Conservation (phyloP, 176 grass and related monocot genomes). For the Phragmites australis region DNA sequence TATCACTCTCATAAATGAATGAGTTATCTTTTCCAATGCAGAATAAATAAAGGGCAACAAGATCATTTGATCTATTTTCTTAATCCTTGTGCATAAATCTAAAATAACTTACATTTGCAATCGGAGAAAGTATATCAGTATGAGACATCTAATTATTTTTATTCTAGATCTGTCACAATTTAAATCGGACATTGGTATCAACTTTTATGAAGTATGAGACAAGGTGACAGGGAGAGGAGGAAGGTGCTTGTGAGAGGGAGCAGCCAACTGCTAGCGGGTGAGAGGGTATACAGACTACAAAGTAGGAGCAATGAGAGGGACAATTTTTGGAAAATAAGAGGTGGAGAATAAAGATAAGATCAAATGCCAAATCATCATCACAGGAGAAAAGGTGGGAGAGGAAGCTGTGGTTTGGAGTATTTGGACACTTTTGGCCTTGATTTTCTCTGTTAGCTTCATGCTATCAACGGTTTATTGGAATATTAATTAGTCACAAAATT, state of each 20-base stretch:
- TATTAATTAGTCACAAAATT: too few relatives aligned
- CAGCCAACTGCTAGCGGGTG: slow-evolving; percentile 28
- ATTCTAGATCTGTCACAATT: too few relatives aligned
- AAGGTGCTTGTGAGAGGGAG: not conserved
- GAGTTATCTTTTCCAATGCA: too few relatives aligned
- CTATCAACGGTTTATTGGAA: too few relatives aligned
- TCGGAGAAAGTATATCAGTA: too few relatives aligned
- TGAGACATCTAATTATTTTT: too few relatives aligned
- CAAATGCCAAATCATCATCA: not conserved
- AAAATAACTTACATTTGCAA: too few relatives aligned
- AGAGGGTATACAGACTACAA: not conserved
- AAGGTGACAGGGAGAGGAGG: slow-evolving; percentile 31
- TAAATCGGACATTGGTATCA: slow-evolving; percentile 28
- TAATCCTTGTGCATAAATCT: too few relatives aligned
- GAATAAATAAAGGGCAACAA: too few relatives aligned
- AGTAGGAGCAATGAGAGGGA: slow-evolving; percentile 36
- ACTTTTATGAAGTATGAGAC: slow-evolving; percentile 50
- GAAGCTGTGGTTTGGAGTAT: slow-evolving; percentile 1
- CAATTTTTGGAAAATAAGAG: slow-evolving; percentile 3
- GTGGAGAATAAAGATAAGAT: not conserved
- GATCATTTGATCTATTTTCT: too few relatives aligned
- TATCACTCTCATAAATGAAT: too few relatives aligned
- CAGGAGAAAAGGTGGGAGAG: not conserved
- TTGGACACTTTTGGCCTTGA: slow-evolving; percentile 4
- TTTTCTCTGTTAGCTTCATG: not conserved